Conservation (phyloP, 2,329 filamentous ascomycete genomes). For the Clathrospora elynae region DNA sequence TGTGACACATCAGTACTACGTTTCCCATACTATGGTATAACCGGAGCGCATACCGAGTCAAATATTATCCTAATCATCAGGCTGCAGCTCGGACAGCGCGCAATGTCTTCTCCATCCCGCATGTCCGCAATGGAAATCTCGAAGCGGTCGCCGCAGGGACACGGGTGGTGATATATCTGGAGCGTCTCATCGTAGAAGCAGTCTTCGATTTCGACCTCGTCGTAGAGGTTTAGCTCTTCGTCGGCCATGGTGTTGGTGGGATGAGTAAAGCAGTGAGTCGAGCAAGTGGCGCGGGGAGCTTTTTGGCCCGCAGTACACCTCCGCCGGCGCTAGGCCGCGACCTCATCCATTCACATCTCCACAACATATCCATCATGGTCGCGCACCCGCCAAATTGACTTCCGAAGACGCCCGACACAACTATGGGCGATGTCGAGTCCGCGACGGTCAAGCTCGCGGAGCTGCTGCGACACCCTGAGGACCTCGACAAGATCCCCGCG, state of each 20-base stretch:
- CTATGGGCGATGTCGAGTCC: conserved; percentile 66
- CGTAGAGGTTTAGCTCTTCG: conserved; percentile 72
- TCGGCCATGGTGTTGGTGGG: conserved; percentile 36
- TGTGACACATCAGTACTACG: conserved; percentile 17
- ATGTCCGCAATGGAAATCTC: conserved; percentile 86
- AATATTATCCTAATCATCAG: conserved; percentile 96
- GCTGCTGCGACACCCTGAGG: conserved; percentile 91
- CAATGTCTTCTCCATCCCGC: conserved; percentile 87
- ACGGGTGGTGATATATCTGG: conserved; percentile 94
- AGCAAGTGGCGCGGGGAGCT: conserved; percentile 12
- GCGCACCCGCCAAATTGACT: conserved; percentile 14
- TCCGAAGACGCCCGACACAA: conserved; percentile 15
- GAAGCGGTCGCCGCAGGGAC: conserved; percentile 95
- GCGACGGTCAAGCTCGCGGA: conserved; percentile 82
- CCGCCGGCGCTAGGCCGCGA: conserved; percentile 15
- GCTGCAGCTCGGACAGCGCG: conserved; percentile 96
- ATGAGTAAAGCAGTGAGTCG: conserved; percentile 2
- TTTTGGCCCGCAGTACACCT: conserved; percentile 16
- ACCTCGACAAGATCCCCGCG: conserved; percentile 91
- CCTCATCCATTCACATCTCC: conserved; percentile 10
- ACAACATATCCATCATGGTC: conserved; percentile 18
- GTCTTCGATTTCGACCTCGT: conserved; percentile 98
- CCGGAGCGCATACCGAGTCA: conserved; percentile 66
- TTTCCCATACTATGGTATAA: background rate
- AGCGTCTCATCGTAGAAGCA: conserved; percentile 88